Base-by-base conservation (phyloP, 2,329 filamentous ascomycete species). In the Drechslerella coelobrocha region DNA sequence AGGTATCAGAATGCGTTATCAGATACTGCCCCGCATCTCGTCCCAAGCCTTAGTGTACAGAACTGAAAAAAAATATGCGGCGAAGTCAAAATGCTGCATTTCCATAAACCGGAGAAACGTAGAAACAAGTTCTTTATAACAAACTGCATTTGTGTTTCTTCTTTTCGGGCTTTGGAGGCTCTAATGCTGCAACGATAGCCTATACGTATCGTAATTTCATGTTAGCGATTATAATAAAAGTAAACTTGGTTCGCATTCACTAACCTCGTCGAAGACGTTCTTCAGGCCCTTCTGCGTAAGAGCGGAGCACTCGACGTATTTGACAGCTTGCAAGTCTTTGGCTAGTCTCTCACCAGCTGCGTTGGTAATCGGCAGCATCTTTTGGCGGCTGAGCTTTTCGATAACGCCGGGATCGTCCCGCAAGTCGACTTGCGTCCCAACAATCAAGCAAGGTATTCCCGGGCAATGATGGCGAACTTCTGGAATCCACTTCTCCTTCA, bases 401-500 rank as follows among this genome's bases (percentile, higher is more conserved):
- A 88, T 84, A 45, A 97, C 93, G 74, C 87, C 88, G 1, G 86
- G 82, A 76, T 97, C 94, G 74, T 97, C 92, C 78, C 94, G 85
- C 81, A 99, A 84, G 87, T 99, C 94, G 73, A 93, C 92, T 82
- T 99, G 94, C 23, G 94, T 99, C 76, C 94, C 94, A 72, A 99
- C 94, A 75, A 99, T 97, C 74, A 99, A 84, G 84, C 94, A 97
- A 57, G 94, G 94, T 37, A 99, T 94, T 74, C 94, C 94, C 17
- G 94, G 94, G 79, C 94, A 99, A 82, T 99, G 94, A 81, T 99
- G 94, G 80, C 96, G 92, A 45, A 99, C 94, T 81, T 99, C 94
- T 48, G 94, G 94, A 8, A 76, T 61, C 75, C 75, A 76, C 55
- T 76, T 76, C 57, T 76, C 75, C 72, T 92, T 88, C 55, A 97